Conservation (phyloP, 1,284 basidiomycete genomes). For the Coriolopsis trogii region DNA sequence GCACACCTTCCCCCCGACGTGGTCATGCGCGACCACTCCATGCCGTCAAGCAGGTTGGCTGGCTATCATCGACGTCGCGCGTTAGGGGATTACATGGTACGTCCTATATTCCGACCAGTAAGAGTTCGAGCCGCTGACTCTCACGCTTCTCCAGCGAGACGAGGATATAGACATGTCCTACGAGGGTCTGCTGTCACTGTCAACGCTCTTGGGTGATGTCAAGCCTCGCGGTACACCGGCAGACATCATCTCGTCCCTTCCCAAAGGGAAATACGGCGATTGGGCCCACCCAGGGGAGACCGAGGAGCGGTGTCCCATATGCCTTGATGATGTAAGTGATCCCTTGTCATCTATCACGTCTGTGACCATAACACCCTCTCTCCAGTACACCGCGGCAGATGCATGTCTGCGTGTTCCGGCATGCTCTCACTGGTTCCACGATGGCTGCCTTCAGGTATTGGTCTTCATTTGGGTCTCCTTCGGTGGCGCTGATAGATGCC, state of each 20-base stretch:
- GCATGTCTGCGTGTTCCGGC: slow-evolving; percentile 62
- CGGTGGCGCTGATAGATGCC: background rate
- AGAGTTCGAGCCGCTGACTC: background rate
- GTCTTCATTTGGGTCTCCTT: background rate
- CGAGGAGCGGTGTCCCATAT: slow-evolving; percentile 76
- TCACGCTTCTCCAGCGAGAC: slow-evolving; percentile 51
- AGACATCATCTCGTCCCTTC: slow-evolving; percentile 57
- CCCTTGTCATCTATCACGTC: background rate
- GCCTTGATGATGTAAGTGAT: slow-evolving; percentile 71
- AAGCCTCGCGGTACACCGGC: slow-evolving; percentile 63
- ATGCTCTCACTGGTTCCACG: slow-evolving; percentile 78
- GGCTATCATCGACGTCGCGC: slow-evolving; percentile 29
- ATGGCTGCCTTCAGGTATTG: slow-evolving; percentile 68
- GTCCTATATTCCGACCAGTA: slow-evolving; percentile 19
- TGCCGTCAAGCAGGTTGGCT: slow-evolving; percentile 12
- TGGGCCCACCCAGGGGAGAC: slow-evolving; percentile 61
- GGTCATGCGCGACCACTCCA: slow-evolving; percentile 12
- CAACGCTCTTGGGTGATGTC: slow-evolving; percentile 62
- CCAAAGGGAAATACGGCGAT: slow-evolving; percentile 63
- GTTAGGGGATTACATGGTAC: slow-evolving; percentile 65
- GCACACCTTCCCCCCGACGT: slow-evolving; percentile 18
- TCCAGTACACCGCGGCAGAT: slow-evolving; percentile 62
- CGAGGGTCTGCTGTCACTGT: slow-evolving; percentile 62
- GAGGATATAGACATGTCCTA: slow-evolving; percentile 75
- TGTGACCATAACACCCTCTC: slow-evolving; percentile 14